Conservation (phyloP, 805 yeast genomes). For the Lipomyces anomalus region DNA sequence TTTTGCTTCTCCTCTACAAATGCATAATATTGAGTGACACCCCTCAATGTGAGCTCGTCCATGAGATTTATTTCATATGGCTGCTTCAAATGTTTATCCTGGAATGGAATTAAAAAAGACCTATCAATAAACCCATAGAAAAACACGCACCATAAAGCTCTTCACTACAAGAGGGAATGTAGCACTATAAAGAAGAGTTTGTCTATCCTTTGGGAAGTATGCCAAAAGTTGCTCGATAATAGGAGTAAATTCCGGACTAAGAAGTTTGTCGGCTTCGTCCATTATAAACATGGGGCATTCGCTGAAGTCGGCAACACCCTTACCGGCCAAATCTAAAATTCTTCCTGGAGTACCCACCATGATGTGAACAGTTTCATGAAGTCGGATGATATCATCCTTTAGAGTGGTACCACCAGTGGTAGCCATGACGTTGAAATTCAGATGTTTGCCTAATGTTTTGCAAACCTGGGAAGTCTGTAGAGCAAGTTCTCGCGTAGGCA, state of each 20-base stretch:
- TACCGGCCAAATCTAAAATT: conserved; percentile 86
- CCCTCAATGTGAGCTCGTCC: conserved; percentile 95
- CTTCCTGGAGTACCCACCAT: conserved; percentile 98
- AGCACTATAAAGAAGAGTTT: conserved; percentile 85
- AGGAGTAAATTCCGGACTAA: conserved; percentile 80
- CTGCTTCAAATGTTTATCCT: conserved; percentile 71
- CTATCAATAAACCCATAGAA: too few species aligned
- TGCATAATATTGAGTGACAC: conserved; percentile 97
- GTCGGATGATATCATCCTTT: conserved; percentile 88
- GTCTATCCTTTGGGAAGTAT: conserved; percentile 74
- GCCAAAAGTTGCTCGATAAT: conserved; percentile 80
- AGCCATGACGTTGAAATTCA: conserved; percentile 83
- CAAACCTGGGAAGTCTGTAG: conserved; percentile 97
- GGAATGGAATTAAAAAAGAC: background rate
- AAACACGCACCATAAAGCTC: conserved; percentile 59
- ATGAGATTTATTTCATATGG: conserved; percentile 94
- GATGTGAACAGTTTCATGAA: conserved; percentile 88
- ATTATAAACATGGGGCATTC: conserved; percentile 83
- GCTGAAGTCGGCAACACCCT: conserved; percentile 79
- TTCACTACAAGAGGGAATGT: conserved; percentile 95
- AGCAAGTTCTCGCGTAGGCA: conserved; percentile 97
- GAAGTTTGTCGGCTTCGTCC: conserved; percentile 99
- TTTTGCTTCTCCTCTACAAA: conserved; percentile 96
- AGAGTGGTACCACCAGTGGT: conserved; percentile 96
- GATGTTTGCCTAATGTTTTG: conserved; percentile 88